Evolutionary conservation across 2,329 filamentous ascomycete species (phyloP), one percentile per base, ranked within the genome.

Genomic region (Aspergillus unguis): DNA sequence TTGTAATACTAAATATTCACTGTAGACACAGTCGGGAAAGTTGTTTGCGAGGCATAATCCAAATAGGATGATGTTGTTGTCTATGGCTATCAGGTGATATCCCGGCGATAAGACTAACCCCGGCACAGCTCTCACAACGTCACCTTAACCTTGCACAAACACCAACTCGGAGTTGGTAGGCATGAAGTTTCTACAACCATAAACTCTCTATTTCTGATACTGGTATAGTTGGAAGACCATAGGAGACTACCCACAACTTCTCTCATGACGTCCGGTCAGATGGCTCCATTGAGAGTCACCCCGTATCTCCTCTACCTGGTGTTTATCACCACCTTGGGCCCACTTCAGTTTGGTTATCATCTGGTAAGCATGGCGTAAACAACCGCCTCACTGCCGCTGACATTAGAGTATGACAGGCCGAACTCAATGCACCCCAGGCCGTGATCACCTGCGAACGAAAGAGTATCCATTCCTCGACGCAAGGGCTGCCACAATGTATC

Each of bases 261-360:
- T 62, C 17, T 29, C 40, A 70, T 69, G 67, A 53, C 56, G 42
- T 54, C 58, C 23, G 45, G 45, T 37, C 49, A 54, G 11, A 46
- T 57, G 37, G 58, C 54, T 48, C 61, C 44, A 46, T 64, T 62
- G 6, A 62, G 51, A 45, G 76, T 91, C 50, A 94, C 90, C 33
- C 78, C 83, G 4, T 95, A 90, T 72, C 83, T 97, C 62, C 68
- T 94, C 64, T 83, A 90, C 65, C 75, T 94, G 43, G 81, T 97
- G 50, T 74, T 85, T 55, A 79, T 92, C 54, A 84, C 88, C 40
- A 95, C 91, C 0, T 75, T 96, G 17, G 94, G 92, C 0, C 90
- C 94, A 1, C 81, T 97, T 41, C 90, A 96, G 65, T 99, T 96
- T 68, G 94, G 94, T 57, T 96, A 90, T 73, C 92, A 97, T 72